Evolutionary conservation across 2,329 filamentous ascomycete genomes (phyloP).

Genomic region (Penicillium sp.): DNA sequence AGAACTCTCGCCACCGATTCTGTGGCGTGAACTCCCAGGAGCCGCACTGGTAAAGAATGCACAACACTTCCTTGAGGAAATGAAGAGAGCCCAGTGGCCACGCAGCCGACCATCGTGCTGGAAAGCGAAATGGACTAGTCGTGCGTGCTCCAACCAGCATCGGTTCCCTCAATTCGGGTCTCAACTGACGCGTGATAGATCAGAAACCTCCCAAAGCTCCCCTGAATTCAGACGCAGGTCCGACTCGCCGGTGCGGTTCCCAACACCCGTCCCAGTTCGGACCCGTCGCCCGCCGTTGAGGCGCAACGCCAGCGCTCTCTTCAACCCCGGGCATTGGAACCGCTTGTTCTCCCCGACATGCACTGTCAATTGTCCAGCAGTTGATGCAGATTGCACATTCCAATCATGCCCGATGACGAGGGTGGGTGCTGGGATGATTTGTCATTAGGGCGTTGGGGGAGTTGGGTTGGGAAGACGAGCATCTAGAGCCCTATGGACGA

Average conservation of each 20-base stretch:
- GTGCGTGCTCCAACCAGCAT: constrained; percentile 7
- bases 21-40: neutral
- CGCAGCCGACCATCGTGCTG: too few species aligned
- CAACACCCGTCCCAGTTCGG: too few species aligned
- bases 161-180: constrained; percentile 12
- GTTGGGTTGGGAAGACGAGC: neutral
- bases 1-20: too few species aligned
- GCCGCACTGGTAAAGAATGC: constrained; percentile 2
- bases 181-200: constrained; percentile 34
- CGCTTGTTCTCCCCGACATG: neutral
- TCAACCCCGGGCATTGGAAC: neutral
- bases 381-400: constrained; percentile 11
- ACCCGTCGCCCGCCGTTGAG: neutral
- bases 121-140: constrained; percentile 3
- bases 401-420: constrained; percentile 15
- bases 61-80: too few species aligned
- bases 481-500: constrained; percentile 3
- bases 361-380: neutral
- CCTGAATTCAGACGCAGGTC: constrained; percentile 16
- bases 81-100: too few species aligned
- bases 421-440: constrained; percentile 11
- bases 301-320: neutral
- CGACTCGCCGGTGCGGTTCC: too few species aligned
- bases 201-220: constrained; percentile 24
- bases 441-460: constrained; percentile 3